Conservation (phyloP, 139 green algal species). For the Closterium sp. region DNA sequence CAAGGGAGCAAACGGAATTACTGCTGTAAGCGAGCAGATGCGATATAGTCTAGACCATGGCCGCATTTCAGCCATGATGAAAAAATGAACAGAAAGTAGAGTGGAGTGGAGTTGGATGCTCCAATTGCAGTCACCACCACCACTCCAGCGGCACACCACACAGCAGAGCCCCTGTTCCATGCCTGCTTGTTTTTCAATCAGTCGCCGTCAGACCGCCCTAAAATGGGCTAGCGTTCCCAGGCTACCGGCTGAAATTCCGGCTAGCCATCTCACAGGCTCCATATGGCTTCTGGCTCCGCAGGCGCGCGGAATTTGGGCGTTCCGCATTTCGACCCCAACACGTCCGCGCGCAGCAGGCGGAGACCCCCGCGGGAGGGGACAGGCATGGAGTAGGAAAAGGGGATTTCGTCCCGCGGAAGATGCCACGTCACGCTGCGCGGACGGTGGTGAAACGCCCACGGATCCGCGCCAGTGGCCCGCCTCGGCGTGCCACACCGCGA, state of each 20-base stretch:
- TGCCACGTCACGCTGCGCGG: neutral
- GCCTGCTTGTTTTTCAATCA: neutral
- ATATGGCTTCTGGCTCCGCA: neutral
- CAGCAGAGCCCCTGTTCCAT: neutral
- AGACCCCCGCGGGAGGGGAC: neutral
- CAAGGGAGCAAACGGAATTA: no score
- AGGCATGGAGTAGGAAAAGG: neutral
- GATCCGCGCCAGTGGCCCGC: neutral
- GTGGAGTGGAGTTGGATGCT: neutral
- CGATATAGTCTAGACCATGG: no score
- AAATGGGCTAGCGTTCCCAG: neutral
- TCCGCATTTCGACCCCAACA: neutral
- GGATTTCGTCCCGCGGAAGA: neutral
- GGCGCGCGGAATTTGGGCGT: neutral
- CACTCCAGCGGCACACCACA: neutral
- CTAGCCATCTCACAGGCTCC: neutral
- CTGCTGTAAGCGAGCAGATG: no score
- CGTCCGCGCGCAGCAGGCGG: neutral
- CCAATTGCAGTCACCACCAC: neutral
- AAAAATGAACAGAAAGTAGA: no score
- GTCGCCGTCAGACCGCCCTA: neutral
- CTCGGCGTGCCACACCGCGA: neutral
- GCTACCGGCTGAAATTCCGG: neutral
- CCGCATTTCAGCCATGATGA: no score
- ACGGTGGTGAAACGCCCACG: neutral